Base-by-base conservation (phyloP, 257 asterid genomes). In the Euphrasia confusa region DNA sequence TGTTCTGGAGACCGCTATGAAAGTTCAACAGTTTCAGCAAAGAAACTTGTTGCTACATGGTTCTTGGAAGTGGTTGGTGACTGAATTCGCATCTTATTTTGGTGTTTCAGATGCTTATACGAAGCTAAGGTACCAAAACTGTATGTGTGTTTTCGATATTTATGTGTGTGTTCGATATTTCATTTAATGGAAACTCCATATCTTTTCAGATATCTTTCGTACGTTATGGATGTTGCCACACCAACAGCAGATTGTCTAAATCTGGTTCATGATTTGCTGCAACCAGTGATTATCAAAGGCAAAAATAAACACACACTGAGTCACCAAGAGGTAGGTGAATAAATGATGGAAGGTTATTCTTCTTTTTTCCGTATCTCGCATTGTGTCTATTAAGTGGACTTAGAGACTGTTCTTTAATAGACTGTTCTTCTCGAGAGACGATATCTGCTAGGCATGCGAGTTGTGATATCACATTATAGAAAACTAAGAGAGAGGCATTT, bases 21-120 rank as follows among this genome's bases (percentile, higher is more conserved):
- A 84, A 77, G 77, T 79, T 28, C 99, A 86, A 69, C 79, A 74
- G 67, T 84, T 92, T 77, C 97, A 83, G 80, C 94, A 83, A 75
- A 79, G 99, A 76, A 87, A 80, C 74, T 74, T 92, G 71, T 64
- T 76, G 77, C 80, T 89, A 44, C 85, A 82, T 63, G 96, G 94
- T 76, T 64, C 88, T 44, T 93, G 99, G 99, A 80, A 55, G 73
- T 93, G 97, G 99, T 76, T 89, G 68, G 88, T 87, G 66, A 58
- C 80, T 39, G 94, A 89, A 82, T 93, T 93, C 70, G 95, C 97
- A 10, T 80, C 96, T 14, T 93, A 93, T 64, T 93, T 79, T 70
- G 99, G 99, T 63, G 89, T 93, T 74, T 93, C 99, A 2, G 94
- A 93, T 73, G 91, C 92, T 32, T 93, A 93, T 70, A 82, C 95